These are phyloP conservation scores for Penicillium sp. DNA, from an alignment of 2,329 filamentous ascomycete species.

Conservation along the genomic window DNA sequence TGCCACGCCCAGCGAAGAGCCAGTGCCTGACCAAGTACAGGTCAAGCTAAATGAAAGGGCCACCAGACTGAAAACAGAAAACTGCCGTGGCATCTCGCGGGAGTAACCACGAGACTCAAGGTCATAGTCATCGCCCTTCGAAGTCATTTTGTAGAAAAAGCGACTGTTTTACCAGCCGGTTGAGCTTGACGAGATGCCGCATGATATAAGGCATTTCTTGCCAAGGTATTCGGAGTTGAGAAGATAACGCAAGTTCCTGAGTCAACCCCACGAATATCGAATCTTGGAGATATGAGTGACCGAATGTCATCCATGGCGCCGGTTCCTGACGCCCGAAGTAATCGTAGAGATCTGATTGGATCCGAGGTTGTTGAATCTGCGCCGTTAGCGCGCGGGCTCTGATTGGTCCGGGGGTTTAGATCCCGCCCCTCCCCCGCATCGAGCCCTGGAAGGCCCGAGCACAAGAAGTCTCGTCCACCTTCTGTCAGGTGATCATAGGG, in stretches of 20 bases:
- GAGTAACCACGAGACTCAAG: constrained; percentile 5
- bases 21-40: constrained; percentile 12
- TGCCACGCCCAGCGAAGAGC: constrained; percentile 6
- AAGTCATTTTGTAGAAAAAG: not conserved
- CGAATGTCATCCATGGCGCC: not conserved
- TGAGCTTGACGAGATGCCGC: not conserved
- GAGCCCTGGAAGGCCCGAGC: not conserved
- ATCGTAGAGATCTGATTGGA: not conserved
- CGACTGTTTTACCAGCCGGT: not conserved
- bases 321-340: not conserved
- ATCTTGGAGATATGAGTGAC: not conserved
- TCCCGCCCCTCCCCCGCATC: not conserved
- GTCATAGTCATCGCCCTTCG: constrained; percentile 1
- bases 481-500: too few relatives aligned
- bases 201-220: not conserved
- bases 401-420: not conserved
- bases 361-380: not conserved
- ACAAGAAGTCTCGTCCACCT: too few relatives aligned
- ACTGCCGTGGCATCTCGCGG: constrained; percentile 6
- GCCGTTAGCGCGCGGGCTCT: not conserved
- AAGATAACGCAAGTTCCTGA: not conserved
- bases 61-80: constrained; percentile 6
- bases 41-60: constrained; percentile 6
- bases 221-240: not conserved
- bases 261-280: not conserved